These are phyloP conservation scores for Geotrichum klebahnii DNA, from an alignment of 1,139 yeast species.

Conservation along the genomic window DNA sequence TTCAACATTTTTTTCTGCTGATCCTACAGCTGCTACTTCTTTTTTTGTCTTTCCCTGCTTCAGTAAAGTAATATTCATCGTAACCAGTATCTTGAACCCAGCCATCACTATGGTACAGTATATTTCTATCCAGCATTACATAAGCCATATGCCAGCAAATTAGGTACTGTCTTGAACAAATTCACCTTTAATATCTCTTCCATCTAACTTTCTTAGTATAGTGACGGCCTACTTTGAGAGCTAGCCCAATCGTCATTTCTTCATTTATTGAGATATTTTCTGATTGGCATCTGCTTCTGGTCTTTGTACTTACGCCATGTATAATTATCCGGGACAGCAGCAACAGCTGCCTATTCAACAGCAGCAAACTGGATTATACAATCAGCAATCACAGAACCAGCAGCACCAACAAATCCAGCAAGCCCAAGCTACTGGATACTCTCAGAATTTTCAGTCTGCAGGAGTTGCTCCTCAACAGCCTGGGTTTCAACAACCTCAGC, in stretches of 20 bases:
- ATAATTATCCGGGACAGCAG: conserved; percentile 24
- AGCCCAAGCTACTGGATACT: conserved; percentile 17
- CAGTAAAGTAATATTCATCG: no score
- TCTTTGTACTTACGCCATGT: no score
- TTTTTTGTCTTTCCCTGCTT: no score
- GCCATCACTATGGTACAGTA: neutral
- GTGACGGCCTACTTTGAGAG: no score
- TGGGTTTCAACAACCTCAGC: conserved; percentile 16
- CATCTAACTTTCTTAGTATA: no score
- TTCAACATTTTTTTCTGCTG: no score
- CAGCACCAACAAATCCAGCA: no score
- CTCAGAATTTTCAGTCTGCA: conserved; percentile 1
- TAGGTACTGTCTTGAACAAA: neutral
- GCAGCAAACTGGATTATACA: conserved; percentile 22
- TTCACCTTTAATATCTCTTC: no score
- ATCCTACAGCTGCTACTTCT: no score
- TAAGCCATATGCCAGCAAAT: neutral
- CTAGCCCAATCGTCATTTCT: neutral
- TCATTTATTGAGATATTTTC: neutral
- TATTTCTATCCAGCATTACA: neutral
- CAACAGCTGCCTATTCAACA: conserved; percentile 28
- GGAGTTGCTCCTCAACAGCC: conserved; percentile 7
- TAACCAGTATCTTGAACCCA: no score
- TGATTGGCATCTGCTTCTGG: neutral
- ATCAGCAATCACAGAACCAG: neutral